Conservation (phyloP, 192 early-diverging fungal genomes). For the Gryganskiella cystojenkinii region DNA sequence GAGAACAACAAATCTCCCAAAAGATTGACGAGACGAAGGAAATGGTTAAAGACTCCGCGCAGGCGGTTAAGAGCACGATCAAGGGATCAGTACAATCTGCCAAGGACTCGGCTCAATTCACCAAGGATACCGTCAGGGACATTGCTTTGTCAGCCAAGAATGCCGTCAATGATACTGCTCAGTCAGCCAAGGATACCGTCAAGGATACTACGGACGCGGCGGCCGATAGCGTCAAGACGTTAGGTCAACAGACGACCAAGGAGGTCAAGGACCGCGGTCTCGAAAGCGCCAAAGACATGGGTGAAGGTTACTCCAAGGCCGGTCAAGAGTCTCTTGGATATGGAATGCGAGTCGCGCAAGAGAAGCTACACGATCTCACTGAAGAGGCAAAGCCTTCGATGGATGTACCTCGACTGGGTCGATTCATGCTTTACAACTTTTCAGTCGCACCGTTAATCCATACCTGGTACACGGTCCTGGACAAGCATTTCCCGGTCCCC, state of each 20-base stretch:
- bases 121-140: too few species aligned
- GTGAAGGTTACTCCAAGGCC: neutral
- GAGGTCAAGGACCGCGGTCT: conserved; percentile 6
- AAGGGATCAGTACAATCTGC: too few species aligned
- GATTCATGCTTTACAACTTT: conserved; percentile 77
- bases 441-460: conserved; percentile 74
- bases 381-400: conserved; percentile 5
- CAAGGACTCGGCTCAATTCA: too few species aligned
- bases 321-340: too few species aligned
- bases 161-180: neutral
- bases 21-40: too few species aligned
- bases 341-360: too few species aligned
- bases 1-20: too few species aligned
- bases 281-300: neutral
- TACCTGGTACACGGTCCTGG: conserved; percentile 76
- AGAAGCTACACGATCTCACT: neutral
- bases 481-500: conserved; percentile 66
- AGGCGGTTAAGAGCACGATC: too few species aligned
- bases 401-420: conserved; percentile 60
- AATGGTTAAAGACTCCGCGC: too few species aligned
- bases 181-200: conserved; percentile 1
- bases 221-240: neutral
- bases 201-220: too few species aligned
- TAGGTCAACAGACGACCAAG: conserved; percentile 1
- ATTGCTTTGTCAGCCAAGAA: too few species aligned